Evolutionary conservation across 2,329 filamentous ascomycete genomes (phyloP), one percentile per base, ranked within the genome.

Genomic region (Fonsecaea pedrosoi): DNA sequence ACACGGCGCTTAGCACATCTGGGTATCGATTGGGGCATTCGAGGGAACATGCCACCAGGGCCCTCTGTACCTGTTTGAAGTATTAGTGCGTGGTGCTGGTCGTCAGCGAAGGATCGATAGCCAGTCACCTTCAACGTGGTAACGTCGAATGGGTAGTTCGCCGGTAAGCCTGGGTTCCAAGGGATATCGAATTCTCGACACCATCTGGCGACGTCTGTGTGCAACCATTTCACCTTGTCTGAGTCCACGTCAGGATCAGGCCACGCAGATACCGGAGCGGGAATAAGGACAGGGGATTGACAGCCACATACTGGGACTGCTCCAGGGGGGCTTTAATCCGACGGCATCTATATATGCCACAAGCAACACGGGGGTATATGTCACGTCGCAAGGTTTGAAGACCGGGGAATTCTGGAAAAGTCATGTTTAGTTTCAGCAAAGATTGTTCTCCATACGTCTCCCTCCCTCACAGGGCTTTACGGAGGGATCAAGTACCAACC

Each of bases 141-240:
- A 4, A 45, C 64, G 50, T 81, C 75, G 42, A 81, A 78, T 0
- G 86, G 86, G 71, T 88, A 88, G 54, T 81, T 75, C 25, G 81
- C 78, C 0, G 86, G 86, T 71, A 88, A 89, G 0, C 81, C 81
- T 4, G 81, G 76, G 0, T 85, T 85, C 12, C 76, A 69, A 6
- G 87, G 86, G 48, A 89, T 79, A 30, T 81, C 78, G 77, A 87
- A 86, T 64, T 78, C 76, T 8, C 77, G 76, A 1, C 84, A 77
- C 84, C 84, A 87, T 65, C 86, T 84, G 18, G 75, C 42, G n/a
- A 86, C 83, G 71, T 89, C 85, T 15, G 68, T 64, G 37, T 79
- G 74, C 65, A 87, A 84, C 82, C 83, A 89, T 75, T 82, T 80
- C 72, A 82, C 82, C 76, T 89, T 89, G 77, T 89, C 85, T 87